These are phyloP conservation scores for Musa itinerans DNA, from an alignment of 176 grass and related monocot species.

Conservation along the genomic window DNA sequence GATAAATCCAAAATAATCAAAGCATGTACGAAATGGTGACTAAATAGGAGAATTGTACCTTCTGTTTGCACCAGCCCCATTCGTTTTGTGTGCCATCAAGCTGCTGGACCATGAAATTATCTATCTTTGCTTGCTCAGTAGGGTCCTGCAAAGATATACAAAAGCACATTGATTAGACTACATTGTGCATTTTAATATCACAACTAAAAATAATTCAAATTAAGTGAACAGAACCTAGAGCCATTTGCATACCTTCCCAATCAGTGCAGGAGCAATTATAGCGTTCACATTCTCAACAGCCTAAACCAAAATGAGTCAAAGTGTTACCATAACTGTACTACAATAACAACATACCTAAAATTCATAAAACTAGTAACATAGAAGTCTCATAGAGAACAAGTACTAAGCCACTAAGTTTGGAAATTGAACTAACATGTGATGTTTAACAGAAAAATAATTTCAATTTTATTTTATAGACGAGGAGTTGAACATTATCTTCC, in stretches of 20 bases:
- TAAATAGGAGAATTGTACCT: constrained; percentile 25
- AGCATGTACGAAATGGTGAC: not conserved
- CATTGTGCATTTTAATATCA: not conserved
- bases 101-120: constrained; percentile 89
- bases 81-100: constrained; percentile 93
- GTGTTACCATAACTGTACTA: not conserved
- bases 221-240: not conserved
- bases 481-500: too few relatives aligned
- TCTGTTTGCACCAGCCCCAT: constrained; percentile 98
- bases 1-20: not conserved
- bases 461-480: too few relatives aligned
- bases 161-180: not conserved
- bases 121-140: constrained; percentile 56
- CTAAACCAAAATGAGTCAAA: constrained; percentile 14
- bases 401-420: too few relatives aligned
- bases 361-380: too few relatives aligned
- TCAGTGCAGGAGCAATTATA: constrained; percentile 63
- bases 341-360: too few relatives aligned
- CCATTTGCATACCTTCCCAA: constrained; percentile 53
- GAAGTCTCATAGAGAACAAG: too few relatives aligned
- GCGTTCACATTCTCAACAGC: constrained; percentile 79
- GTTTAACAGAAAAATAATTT: too few relatives aligned
- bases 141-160: constrained; percentile 44
- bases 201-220: not conserved
- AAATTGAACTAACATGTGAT: too few relatives aligned